phyloP scores from a whole-genome alignment of 2,329 filamentous ascomycete species.

The Chalara sp. region DNA sequence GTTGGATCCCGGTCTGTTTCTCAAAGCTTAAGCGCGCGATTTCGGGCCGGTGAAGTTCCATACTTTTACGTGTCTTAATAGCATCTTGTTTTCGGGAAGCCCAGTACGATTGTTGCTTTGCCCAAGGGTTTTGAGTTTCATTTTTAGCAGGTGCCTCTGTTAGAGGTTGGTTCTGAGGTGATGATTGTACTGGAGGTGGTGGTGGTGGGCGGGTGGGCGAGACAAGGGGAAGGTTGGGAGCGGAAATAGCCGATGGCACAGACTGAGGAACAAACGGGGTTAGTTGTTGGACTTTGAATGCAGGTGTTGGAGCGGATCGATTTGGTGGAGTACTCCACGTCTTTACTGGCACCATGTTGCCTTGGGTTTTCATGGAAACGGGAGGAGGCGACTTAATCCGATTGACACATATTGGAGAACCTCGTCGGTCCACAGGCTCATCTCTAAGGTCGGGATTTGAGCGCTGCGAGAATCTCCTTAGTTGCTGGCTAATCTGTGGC shows the following conservation, averaged over 20 bases:
- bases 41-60: neutral
- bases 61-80: conserved; percentile 4
- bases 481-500: neutral
- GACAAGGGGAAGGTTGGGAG: too few species aligned
- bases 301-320: neutral
- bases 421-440: neutral
- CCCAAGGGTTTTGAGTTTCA: conserved; percentile 5
- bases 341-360: conserved; percentile 1
- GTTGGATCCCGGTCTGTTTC: conserved; percentile 9
- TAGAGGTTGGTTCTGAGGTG: too few species aligned
- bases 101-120: conserved; percentile 8
- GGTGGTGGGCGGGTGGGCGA: too few species aligned
- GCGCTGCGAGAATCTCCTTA: neutral
- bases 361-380: conserved; percentile 12
- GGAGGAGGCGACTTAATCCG: conserved; percentile 8
- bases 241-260: too few species aligned
- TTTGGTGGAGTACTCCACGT: neutral
- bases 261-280: too few species aligned
- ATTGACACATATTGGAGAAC: neutral
- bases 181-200: too few species aligned
- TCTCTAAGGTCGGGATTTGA: neutral
- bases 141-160: too few species aligned
- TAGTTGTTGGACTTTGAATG: too few species aligned
- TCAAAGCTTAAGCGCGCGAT: neutral
- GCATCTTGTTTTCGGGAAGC: conserved; percentile 9